Evolutionary conservation across 257 asterid genomes (phyloP), one percentile per base, ranked within the genome.

Genomic region (Mentha longifolia): DNA sequence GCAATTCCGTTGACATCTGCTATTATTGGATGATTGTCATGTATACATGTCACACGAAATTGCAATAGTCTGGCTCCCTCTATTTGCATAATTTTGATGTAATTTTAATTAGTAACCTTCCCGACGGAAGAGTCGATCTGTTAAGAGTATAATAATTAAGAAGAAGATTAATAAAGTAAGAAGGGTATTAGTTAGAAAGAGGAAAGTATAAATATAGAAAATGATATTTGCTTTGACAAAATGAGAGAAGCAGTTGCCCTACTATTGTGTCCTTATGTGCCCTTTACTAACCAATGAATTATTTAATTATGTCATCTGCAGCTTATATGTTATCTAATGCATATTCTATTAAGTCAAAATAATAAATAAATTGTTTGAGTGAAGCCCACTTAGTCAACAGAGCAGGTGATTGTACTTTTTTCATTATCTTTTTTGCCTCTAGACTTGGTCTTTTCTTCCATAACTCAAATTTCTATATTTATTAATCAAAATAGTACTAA

Each of bases 351-450:
- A 35, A 35, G 39, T 35, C 39, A 35, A 35, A 35, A 35, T 12
- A 42, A 39, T 15, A 55, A 22, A 22, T 31, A 55, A 56, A 54
- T 41, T 63, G 42, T 45, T 35, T 20, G n/a, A 25, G 17, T 43
- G 0, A 37, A 30, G 5, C 77, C 62, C n/a, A 10, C 49, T 79
- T 80, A 35, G 89, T 85, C 84, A 89, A 79, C 80, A 74, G 74
- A 85, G 91, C 81, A 85, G 91, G 81, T 89, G 70, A 50, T 2
- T 50, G 16, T 61, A 0, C 37, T 33, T 70, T 62, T 54, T 0
- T 73, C 82, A 30, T 49, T 15, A 19, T 47, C 20, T 30, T 13
- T 47, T 78, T 72, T 35, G 4, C 71, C 59, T 66, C 17, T 75
- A 67, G 72, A 68, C 56, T 76, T 74, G 51, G 77, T 77, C 85